Evolutionary conservation across 352 stramenopile genomes (phyloP).

Genomic region (Phytophthora nicotianae): DNA sequence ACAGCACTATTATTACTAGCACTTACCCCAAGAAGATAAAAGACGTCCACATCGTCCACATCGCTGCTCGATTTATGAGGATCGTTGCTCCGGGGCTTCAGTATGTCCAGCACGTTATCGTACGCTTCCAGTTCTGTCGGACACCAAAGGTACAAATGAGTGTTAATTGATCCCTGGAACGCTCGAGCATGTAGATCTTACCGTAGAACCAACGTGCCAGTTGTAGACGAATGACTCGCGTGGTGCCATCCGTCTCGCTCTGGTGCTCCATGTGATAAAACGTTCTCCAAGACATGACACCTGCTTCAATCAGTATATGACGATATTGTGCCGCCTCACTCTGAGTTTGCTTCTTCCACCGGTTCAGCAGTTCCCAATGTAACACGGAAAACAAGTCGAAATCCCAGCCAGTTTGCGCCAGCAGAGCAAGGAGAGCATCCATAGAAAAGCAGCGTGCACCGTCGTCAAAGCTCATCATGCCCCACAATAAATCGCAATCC

Average conservation of each 20-base stretch:
- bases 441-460: constrained; percentile 50
- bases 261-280: constrained; percentile 64
- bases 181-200: constrained; percentile 24
- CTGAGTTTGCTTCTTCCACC: constrained; percentile 28
- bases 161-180: neutral
- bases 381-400: constrained; percentile 75
- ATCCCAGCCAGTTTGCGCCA: constrained; percentile 72
- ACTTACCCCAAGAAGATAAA: constrained; percentile 58
- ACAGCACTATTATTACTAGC: neutral
- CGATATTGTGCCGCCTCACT: constrained; percentile 12
- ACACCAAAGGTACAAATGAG: neutral
- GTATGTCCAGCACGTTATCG: constrained; percentile 29
- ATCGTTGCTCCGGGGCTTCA: constrained; percentile 28
- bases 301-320: constrained; percentile 38
- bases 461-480: constrained; percentile 66
- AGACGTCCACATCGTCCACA: constrained; percentile 20
- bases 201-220: constrained; percentile 78
- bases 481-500: constrained; percentile 82
- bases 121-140: constrained; percentile 43
- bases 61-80: constrained; percentile 6
- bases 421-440: constrained; percentile 51
- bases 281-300: constrained; percentile 46
- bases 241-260: constrained; percentile 21
- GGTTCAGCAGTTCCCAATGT: constrained; percentile 60
- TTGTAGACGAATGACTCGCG: constrained; percentile 40